Conservation (phyloP, 1,284 basidiomycete genomes). For the Ustilago bromivora region DNA sequence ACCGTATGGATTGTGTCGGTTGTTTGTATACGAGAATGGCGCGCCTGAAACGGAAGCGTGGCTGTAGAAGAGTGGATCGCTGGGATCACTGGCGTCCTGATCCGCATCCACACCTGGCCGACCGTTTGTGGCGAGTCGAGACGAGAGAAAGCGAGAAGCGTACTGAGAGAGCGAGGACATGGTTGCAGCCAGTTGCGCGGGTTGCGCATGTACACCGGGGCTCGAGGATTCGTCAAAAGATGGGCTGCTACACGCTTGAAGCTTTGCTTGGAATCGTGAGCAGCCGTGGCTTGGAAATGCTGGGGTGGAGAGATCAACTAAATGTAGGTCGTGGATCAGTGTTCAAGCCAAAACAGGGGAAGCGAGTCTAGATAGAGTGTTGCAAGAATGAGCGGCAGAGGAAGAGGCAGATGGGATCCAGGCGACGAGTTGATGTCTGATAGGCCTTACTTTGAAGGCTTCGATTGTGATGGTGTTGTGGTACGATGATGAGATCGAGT, state of each 20-base stretch:
- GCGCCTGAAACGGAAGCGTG: slow-evolving; percentile 45
- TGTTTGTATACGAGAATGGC: slow-evolving; percentile 43
- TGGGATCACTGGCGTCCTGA: slow-evolving; percentile 40
- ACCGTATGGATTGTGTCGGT: slow-evolving; percentile 42
- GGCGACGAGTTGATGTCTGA: not conserved
- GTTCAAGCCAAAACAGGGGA: not conserved
- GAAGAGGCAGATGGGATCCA: not conserved
- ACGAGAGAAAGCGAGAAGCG: slow-evolving; percentile 55
- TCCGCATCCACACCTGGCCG: slow-evolving; percentile 43
- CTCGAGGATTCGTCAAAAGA: not conserved
- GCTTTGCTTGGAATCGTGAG: slow-evolving; percentile 25
- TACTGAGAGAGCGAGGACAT: slow-evolving; percentile 58
- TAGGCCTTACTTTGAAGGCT: not conserved
- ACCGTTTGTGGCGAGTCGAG: slow-evolving; percentile 31
- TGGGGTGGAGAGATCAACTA: not conserved
- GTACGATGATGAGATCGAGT: not conserved
- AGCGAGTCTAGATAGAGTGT: not conserved
- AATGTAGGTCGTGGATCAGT: not conserved
- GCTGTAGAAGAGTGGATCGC: slow-evolving; percentile 52
- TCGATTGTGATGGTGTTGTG: not conserved
- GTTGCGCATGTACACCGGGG: not conserved
- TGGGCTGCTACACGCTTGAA: slow-evolving; percentile 32
- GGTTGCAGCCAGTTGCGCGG: not conserved
- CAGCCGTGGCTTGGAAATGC: slow-evolving; percentile 23
- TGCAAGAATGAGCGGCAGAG: not conserved